These are phyloP conservation scores for Elymus sibiricus DNA, from an alignment of 176 grass and related monocot genomes.

Conservation along the genomic window DNA sequence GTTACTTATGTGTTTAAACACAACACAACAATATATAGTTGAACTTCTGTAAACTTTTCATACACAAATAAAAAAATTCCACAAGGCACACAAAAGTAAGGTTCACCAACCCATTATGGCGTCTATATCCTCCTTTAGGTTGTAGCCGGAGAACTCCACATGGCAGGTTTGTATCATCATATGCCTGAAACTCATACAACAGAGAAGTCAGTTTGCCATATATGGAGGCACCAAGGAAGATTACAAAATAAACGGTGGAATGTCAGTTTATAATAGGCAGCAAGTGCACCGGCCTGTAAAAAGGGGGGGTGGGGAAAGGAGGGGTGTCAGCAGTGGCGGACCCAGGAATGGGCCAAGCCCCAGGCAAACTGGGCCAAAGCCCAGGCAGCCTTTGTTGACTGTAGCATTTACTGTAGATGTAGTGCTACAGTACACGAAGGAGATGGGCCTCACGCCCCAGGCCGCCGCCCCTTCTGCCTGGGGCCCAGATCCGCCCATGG, in stretches of 20 bases:
- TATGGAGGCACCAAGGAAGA: background rate
- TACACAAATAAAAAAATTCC: background rate
- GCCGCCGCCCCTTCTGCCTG: no score
- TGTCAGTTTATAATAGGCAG: constrained; percentile 87
- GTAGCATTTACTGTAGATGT: no score
- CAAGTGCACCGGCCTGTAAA: constrained; percentile 71
- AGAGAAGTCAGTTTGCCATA: constrained; percentile 1
- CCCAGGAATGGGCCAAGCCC: no score
- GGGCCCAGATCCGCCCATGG: no score
- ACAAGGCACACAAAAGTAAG: constrained; percentile 5
- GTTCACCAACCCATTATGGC: constrained; percentile 72
- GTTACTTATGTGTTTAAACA: background rate
- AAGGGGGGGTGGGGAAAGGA: constrained; percentile 5
- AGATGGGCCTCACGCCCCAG: no score
- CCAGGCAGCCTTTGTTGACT: no score
- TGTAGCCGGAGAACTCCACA: constrained; percentile 90
- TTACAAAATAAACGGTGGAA: constrained; percentile 24
- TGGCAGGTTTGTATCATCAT: constrained; percentile 81
- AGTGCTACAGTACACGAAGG: no score
- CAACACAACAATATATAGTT: background rate
- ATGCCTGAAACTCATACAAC: constrained; percentile 54
- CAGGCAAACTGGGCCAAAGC: no score
- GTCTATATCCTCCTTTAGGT: constrained; percentile 80
- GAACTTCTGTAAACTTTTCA: background rate
- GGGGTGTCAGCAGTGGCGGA: background rate